phyloP scores from a whole-genome alignment of 305 asterid genomes.

The Rubia peregrina region DNA sequence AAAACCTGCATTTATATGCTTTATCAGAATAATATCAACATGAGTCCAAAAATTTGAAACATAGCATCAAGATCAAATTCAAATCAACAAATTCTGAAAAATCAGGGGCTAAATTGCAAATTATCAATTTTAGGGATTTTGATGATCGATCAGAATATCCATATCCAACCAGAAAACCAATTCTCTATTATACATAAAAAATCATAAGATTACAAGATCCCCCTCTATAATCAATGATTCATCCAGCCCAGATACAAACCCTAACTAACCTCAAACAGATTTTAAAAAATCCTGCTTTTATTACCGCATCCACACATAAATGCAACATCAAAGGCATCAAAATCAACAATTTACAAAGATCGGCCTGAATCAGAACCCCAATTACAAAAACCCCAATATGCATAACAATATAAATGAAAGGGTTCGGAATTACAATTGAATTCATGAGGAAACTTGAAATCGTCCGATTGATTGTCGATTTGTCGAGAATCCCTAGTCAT shows the following conservation, averaged over 20 bases:
- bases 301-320: slow-evolving; percentile 11
- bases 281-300: slow-evolving; percentile 18
- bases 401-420: slow-evolving; percentile 8
- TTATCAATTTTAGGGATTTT: background rate
- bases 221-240: background rate
- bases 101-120: background rate
- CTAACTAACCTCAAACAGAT: slow-evolving; percentile 9
- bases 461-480: slow-evolving; percentile 20
- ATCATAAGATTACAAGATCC: background rate
- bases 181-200: background rate
- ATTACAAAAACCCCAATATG: slow-evolving; percentile 5
- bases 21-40: slow-evolving; percentile 36
- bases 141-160: background rate
- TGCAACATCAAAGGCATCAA: slow-evolving; percentile 4
- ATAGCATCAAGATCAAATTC: background rate
- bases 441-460: slow-evolving; percentile 20
- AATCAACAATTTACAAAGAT: slow-evolving; percentile 14
- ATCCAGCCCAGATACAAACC: slow-evolving; percentile 4
- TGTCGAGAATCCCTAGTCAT: slow-evolving; percentile 12
- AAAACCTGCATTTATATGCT: slow-evolving; percentile 60
- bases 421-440: slow-evolving; percentile 28
- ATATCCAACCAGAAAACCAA: background rate
- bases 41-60: background rate
- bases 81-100: background rate
- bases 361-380: slow-evolving; percentile 11